These are phyloP conservation scores for Sugiyamaella smithiae DNA, from an alignment of 805 yeast species.

Conservation along the genomic window DNA sequence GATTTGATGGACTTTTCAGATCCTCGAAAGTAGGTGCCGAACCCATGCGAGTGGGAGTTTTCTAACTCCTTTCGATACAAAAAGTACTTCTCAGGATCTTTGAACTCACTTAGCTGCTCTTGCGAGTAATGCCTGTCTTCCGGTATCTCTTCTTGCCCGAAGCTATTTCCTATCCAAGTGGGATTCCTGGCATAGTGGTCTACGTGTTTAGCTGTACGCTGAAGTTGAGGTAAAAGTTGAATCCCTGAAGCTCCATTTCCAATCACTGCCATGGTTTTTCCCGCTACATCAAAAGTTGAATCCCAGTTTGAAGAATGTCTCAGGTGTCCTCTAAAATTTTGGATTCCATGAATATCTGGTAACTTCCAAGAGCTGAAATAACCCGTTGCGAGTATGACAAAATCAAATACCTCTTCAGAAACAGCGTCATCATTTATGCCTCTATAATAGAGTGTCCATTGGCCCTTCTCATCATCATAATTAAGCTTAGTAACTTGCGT, in stretches of 20 bases:
- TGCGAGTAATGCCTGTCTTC: conserved; percentile 1
- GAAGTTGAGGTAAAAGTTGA: conserved; percentile 27
- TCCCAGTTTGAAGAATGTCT: conserved; percentile 37
- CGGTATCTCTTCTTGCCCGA: conserved; percentile 20
- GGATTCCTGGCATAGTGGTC: conserved; percentile 26
- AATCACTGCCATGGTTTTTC: conserved; percentile 32
- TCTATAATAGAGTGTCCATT: conserved; percentile 9
- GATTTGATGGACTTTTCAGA: conserved; percentile 1
- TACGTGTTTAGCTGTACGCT: conserved; percentile 24
- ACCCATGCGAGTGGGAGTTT: conserved; percentile 3
- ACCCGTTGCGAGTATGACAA: conserved; percentile 28
- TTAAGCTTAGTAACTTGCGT: conserved; percentile 22
- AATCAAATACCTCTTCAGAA: conserved; percentile 23
- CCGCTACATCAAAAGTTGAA: conserved; percentile 23
- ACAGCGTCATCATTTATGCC: conserved; percentile 12
- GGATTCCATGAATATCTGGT: conserved; percentile 31
- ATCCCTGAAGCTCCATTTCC: conserved; percentile 38
- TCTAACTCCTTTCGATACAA: conserved; percentile 28
- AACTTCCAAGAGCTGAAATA: conserved; percentile 30
- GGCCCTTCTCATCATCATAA: conserved; percentile 19
- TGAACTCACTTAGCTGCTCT: background rate
- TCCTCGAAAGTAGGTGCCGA: conserved; percentile 15
- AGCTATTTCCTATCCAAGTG: conserved; percentile 21
- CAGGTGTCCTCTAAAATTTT: conserved; percentile 30
- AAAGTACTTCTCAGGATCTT: conserved; percentile 19